Conservation (phyloP, 1,284 basidiomycete genomes). For the Pisolithus thermaeus region DNA sequence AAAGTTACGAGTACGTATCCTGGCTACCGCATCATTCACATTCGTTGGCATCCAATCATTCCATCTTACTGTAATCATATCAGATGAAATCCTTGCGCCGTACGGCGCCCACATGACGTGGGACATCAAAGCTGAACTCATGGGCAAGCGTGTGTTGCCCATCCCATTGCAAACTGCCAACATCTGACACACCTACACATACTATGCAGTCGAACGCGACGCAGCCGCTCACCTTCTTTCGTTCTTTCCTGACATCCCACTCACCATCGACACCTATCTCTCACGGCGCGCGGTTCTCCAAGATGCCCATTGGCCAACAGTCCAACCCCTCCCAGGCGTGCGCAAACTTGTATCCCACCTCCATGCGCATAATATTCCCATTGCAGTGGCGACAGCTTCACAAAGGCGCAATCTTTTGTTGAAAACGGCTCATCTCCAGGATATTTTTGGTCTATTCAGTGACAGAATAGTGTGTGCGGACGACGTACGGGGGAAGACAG, state of each 20-base stretch:
- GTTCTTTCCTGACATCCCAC: constrained; percentile 63
- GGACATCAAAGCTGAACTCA: constrained; percentile 77
- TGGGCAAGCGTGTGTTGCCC: constrained; percentile 65
- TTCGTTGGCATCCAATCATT: too few species aligned
- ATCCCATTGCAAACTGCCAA: neutral
- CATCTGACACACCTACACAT: neutral
- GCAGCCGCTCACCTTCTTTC: constrained; percentile 63
- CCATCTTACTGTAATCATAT: neutral
- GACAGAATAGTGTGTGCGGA: constrained; percentile 64
- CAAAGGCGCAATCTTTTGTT: constrained; percentile 54
- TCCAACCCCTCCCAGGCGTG: constrained; percentile 65
- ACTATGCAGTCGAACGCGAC: constrained; percentile 57
- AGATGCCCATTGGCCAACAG: constrained; percentile 60
- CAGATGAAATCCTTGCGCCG: constrained; percentile 59
- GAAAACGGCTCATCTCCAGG: constrained; percentile 55
- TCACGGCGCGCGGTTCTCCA: constrained; percentile 49
- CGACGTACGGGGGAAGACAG: constrained; percentile 41
- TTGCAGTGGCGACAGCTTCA: constrained; percentile 73
- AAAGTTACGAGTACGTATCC: constrained; percentile 61
- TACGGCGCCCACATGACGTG: constrained; percentile 75
- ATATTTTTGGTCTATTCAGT: constrained; percentile 41
- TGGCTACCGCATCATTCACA: neutral
- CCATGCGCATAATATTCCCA: constrained; percentile 57
- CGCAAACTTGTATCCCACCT: constrained; percentile 61
- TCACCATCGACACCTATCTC: constrained; percentile 57